These are phyloP conservation scores for Chaetomiaceae sp. DNA, from an alignment of 2,329 filamentous ascomycete species.

Conservation along the genomic window DNA sequence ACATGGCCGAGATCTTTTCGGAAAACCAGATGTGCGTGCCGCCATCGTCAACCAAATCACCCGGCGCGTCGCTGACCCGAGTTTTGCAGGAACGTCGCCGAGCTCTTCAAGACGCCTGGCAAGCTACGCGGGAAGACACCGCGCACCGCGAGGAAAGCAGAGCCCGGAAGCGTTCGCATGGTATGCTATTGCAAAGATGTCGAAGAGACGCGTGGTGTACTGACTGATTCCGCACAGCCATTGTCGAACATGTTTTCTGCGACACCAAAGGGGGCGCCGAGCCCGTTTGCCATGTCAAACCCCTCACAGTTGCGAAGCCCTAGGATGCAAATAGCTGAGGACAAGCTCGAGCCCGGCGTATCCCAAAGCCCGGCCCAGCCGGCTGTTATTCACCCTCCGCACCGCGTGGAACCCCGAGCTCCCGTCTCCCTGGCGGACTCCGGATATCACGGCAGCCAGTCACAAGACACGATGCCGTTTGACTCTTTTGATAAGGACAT, in stretches of 20 bases:
- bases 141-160: constrained; percentile 60
- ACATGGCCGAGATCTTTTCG: constrained; percentile 92
- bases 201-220: constrained; percentile 7
- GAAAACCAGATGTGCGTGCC: constrained; percentile 72
- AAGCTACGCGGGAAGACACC: constrained; percentile 80
- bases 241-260: constrained; percentile 55
- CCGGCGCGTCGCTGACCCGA: constrained; percentile 13
- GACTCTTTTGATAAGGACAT: constrained; percentile 32
- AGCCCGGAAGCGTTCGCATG: constrained; percentile 54
- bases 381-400: constrained; percentile 32
- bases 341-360: constrained; percentile 35
- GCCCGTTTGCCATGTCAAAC: constrained; percentile 47
- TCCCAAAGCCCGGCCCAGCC: constrained; percentile 32
- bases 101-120: constrained; percentile 92
- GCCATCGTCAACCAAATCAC: not conserved
- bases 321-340: constrained; percentile 56
- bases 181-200: constrained; percentile 44
- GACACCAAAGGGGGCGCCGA: constrained; percentile 49
- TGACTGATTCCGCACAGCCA: constrained; percentile 39
- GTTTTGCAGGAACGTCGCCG: constrained; percentile 69
- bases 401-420: constrained; percentile 20
- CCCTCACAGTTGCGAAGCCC: constrained; percentile 49
- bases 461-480: constrained; percentile 46
- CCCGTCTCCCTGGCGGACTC: constrained; percentile 52
- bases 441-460: constrained; percentile 66